Percentiles rank a stretch among this genome's conserved stretches.
phyloP scores from a whole-genome alignment of 371 early-diverging fungal genomes.

The Massospora cicadina region DNA sequence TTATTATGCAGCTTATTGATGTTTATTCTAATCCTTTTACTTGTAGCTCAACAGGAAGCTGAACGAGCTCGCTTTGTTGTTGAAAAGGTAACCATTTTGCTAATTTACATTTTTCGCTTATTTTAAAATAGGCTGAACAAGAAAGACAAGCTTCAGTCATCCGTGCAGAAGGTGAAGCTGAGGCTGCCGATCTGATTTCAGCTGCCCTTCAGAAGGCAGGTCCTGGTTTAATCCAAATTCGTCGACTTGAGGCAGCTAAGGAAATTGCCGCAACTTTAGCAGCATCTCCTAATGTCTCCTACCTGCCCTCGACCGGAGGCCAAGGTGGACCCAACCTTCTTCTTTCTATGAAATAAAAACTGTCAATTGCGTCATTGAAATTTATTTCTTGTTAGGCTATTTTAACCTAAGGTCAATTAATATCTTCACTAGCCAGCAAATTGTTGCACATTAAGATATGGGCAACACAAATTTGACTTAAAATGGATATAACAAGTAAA shows the following conservation, averaged over 20 bases:
- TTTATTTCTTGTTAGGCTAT: too few relatives aligned
- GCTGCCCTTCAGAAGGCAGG: constrained; percentile 80
- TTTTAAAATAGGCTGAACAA: constrained; percentile 71
- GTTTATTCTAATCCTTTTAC: not conserved
- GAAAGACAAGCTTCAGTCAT: constrained; percentile 95
- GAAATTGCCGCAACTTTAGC: constrained; percentile 89
- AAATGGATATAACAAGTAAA: too few relatives aligned
- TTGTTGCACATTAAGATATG: too few relatives aligned
- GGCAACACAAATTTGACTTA: too few relatives aligned
- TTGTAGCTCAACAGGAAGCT: constrained; percentile 78
- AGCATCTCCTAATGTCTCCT: constrained; percentile 72
- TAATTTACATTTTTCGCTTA: constrained; percentile 12
- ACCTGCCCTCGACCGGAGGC: constrained; percentile 46
- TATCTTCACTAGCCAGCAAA: too few relatives aligned
- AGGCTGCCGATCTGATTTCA: constrained; percentile 78
- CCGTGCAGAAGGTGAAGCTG: constrained; percentile 95
- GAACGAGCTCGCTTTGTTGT: constrained; percentile 91
- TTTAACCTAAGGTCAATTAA: too few relatives aligned
- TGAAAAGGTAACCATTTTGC: constrained; percentile 36
- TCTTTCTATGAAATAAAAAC: constrained; percentile 4
- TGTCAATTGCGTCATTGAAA: too few relatives aligned
- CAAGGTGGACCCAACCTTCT: constrained; percentile 13
- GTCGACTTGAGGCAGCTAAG: constrained; percentile 93
- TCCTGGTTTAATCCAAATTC: constrained; percentile 79
- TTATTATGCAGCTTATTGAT: too few relatives aligned